Conservation (phyloP, 805 yeast genomes). For the Lachancea meyersii region DNA sequence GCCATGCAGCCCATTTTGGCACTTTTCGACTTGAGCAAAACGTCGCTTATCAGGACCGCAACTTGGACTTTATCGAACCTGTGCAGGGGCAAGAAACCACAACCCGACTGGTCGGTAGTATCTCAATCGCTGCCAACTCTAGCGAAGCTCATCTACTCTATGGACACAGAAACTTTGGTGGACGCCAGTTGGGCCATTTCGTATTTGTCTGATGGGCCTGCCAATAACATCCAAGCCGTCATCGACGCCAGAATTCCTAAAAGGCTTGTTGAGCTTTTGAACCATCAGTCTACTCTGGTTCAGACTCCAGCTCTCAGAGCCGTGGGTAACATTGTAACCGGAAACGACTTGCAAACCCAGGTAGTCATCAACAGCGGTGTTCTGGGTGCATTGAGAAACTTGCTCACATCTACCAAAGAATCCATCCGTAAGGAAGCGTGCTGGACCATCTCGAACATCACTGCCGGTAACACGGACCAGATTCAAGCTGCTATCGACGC, state of each 20-base stretch:
- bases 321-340: conserved; percentile 96
- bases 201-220: conserved; percentile 86
- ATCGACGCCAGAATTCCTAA: conserved; percentile 94
- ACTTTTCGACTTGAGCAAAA: conserved; percentile 72
- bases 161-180: conserved; percentile 87
- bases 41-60: conserved; percentile 90
- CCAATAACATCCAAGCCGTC: conserved; percentile 92
- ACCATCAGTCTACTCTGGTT: conserved; percentile 75
- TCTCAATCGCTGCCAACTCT: conserved; percentile 84
- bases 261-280: conserved; percentile 84
- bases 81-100: conserved; percentile 95
- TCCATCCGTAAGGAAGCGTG: conserved; percentile 95
- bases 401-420: conserved; percentile 81
- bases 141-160: conserved; percentile 82
- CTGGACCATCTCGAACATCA: conserved; percentile 97
- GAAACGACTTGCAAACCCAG: conserved; percentile 93
- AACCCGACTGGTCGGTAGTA: conserved; percentile 89
- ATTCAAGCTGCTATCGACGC: conserved; percentile 95
- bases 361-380: conserved; percentile 91
- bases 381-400: conserved; percentile 72
- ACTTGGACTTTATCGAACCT: conserved; percentile 96
- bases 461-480: conserved; percentile 94
- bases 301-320: conserved; percentile 98
- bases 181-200: conserved; percentile 99
- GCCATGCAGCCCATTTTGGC: conserved; percentile 86